Evolutionary conservation across 495 filamentous ascomycete genomes (phyloP), one percentile per base, ranked within the genome.

Genomic region (Neurospora sp.): DNA sequence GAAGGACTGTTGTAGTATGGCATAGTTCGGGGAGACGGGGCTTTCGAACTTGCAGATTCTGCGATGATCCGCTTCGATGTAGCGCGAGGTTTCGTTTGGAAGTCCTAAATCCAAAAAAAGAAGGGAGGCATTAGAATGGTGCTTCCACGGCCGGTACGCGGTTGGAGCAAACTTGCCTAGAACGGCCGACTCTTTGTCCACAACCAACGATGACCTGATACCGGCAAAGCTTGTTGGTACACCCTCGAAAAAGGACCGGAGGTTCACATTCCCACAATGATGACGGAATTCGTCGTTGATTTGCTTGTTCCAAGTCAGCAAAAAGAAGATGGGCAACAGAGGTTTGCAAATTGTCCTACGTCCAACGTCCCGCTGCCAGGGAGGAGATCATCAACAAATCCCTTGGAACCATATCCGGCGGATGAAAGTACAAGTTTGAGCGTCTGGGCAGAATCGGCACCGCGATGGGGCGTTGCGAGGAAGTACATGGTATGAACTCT

Each of bases 171-270:
- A 74, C 75, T 8, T 48, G 74, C 73, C 77, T 2, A 80, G 73
- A 5, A 81, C 75, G 7, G 86, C 83, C 0, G 84, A 86, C 18
- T 84, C 79, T 62, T 79, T 83, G 5, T 84, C 81, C 2, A 87
- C 84, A 44, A 87, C 78, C n/a, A 85, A 44, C n/a, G 70, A 66
- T 31, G 74, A 75, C 62, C 14, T 77, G 27, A 73, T 76, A 2
- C 84, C 84, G 40, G 40, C 40, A 27, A 84, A 69, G 4, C 66
- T 39, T 2, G 83, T 86, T 40, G 72, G 75, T 31, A 75, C 54
- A 3, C 79, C 83, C 72, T 88, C 86, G 39, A 84, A 88, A 74
- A 87, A 87, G n/a, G 86, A 86, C 66, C 77, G 80, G 0, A 88
- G 71, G 0, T 72, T 54, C 1, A 86, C 38, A 6, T 79, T 74